Conservation (phyloP, 352 stramenopile genomes). For the Achlya hypogyna region DNA sequence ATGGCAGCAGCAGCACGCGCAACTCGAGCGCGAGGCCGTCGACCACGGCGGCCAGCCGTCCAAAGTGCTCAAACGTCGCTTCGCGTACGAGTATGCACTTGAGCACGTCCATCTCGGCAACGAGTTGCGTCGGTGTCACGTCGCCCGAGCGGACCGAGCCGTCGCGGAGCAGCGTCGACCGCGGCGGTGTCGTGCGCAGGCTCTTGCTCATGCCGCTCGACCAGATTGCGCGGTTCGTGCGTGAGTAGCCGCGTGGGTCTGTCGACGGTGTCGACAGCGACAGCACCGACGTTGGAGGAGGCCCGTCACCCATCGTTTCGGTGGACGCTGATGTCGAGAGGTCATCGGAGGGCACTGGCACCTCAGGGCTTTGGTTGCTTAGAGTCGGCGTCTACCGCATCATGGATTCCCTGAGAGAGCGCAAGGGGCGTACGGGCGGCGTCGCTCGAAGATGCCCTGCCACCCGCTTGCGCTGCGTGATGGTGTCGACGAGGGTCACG, state of each 20-base stretch:
- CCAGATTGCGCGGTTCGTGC: not conserved
- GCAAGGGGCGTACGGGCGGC: too few relatives aligned
- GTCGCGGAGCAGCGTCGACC: not conserved
- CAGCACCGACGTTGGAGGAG: not conserved
- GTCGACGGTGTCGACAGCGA: not conserved
- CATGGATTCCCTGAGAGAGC: too few relatives aligned
- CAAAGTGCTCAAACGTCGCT: not conserved
- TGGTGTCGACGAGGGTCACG: not conserved
- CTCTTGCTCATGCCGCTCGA: not conserved
- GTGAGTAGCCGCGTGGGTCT: not conserved
- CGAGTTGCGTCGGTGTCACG: not conserved
- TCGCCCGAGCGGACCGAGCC: not conserved
- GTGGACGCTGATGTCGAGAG: too few relatives aligned
- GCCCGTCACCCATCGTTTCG: too few relatives aligned
- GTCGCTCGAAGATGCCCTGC: not conserved
- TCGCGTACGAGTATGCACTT: constrained; percentile 12
- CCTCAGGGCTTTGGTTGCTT: too few relatives aligned
- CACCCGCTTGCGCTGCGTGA: not conserved
- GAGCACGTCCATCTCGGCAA: constrained; percentile 5
- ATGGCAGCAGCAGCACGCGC: not conserved
- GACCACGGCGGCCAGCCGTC: not conserved
- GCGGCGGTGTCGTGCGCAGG: not conserved
- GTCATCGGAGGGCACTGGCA: too few relatives aligned
- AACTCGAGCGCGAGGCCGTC: not conserved
- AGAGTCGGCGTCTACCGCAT: too few relatives aligned